A percentile compares a stretch with the other conserved stretches of the same genome.
These are phyloP conservation scores for Pseudonitzschia pungens DNA, from an alignment of 108 stramenopile genomes.

Conservation along the genomic window DNA sequence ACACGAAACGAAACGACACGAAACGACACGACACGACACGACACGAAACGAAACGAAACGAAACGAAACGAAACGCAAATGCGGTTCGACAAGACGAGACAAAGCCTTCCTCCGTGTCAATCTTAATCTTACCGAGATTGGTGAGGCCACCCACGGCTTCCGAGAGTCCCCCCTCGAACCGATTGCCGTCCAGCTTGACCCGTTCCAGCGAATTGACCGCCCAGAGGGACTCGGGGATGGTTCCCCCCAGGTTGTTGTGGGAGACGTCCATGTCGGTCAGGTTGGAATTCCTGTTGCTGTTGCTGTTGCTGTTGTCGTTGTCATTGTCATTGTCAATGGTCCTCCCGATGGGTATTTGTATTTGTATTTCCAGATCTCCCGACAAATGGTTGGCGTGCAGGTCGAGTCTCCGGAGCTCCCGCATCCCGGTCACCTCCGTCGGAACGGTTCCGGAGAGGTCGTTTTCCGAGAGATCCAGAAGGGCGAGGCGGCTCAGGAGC, in stretches of 20 bases:
- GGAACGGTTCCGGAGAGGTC: conserved; percentile 36
- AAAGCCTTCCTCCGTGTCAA: no score
- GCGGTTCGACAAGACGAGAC: no score
- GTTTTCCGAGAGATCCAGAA: conserved; percentile 35
- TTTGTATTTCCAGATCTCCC: conserved; percentile 23
- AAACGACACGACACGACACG: no score
- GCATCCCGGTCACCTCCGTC: background rate
- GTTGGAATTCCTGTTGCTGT: background rate
- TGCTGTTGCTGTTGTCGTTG: no score
- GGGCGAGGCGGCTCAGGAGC: conserved; percentile 14
- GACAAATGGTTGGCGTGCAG: conserved; percentile 43
- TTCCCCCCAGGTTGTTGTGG: conserved; percentile 27
- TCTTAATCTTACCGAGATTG: conserved; percentile 12
- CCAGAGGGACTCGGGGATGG: conserved; percentile 32
- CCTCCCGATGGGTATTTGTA: no score
- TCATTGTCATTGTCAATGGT: no score
- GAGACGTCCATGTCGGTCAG: conserved; percentile 31
- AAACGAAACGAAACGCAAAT: no score
- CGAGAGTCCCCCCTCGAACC: conserved; percentile 5
- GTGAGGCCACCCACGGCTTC: background rate
- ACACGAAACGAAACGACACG: no score
- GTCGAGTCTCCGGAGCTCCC: conserved; percentile 27
- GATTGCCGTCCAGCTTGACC: conserved; percentile 1
- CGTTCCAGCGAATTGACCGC: conserved; percentile 8
- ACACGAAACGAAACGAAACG: no score